Evolutionary conservation across 1,139 yeast species (phyloP).

Genomic region (Nakaseomyces bracarensis): DNA sequence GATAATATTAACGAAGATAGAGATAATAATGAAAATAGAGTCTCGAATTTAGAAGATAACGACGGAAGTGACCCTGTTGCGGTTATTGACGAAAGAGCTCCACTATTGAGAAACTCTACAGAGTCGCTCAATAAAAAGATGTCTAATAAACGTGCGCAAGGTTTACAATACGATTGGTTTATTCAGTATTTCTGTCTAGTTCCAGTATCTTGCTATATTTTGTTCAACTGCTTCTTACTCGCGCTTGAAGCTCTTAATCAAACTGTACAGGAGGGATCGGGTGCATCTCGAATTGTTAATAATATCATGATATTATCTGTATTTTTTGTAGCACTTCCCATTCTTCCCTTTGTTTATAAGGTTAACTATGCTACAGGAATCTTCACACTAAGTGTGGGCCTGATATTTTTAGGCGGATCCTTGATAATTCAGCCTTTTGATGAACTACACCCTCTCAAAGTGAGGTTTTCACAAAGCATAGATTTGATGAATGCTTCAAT

Average conservation of each 20-base stretch:
- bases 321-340: constrained; percentile 45
- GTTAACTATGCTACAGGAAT: constrained; percentile 47
- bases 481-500: constrained; percentile 34
- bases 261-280: constrained; percentile 56
- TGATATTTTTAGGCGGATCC: constrained; percentile 36
- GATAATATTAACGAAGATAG: not conserved
- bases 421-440: constrained; percentile 46
- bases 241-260: constrained; percentile 58
- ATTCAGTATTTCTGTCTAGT: constrained; percentile 60
- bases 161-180: constrained; percentile 65
- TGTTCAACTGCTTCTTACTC: constrained; percentile 42
- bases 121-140: not conserved
- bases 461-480: constrained; percentile 55
- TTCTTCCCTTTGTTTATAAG: constrained; percentile 66
- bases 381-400: constrained; percentile 33
- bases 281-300: constrained; percentile 43
- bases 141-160: constrained; percentile 12
- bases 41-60: constrained; percentile 10
- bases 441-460: constrained; percentile 53
- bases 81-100: constrained; percentile 28
- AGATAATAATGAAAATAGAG: constrained; percentile 6
- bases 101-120: constrained; percentile 17
- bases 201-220: constrained; percentile 51
- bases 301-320: constrained; percentile 35
- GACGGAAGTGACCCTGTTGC: not conserved